Percentiles rank a stretch among this genome's conserved stretches.
Conservation (phyloP, 2,329 filamentous ascomycete genomes). For the Trichoderma lentiforme region DNA sequence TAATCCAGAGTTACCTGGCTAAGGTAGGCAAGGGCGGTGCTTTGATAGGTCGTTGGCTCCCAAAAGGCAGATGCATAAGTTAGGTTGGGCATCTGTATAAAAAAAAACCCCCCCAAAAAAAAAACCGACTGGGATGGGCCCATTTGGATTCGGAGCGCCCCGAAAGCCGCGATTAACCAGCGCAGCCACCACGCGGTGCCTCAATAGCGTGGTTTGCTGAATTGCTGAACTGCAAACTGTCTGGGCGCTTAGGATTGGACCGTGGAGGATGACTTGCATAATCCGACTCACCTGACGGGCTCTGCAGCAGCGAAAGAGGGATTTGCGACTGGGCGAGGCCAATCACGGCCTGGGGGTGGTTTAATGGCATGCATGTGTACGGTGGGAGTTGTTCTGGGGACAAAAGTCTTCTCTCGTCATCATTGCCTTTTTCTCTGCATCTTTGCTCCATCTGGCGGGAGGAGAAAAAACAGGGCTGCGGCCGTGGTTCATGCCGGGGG, state of each 20-base stretch:
- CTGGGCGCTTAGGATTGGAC: not conserved
- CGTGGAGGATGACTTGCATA: constrained; percentile 3
- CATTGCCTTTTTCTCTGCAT: too few relatives aligned
- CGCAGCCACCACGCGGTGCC: not conserved
- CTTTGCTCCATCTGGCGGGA: not conserved
- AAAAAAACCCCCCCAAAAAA: not conserved
- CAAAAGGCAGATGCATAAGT: not conserved
- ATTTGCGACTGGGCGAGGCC: not conserved
- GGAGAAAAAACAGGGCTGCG: not conserved
- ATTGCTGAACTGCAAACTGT: not conserved
- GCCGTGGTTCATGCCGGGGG: constrained; percentile 2
- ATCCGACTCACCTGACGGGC: constrained; percentile 5
- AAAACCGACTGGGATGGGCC: not conserved
- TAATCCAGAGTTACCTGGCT: not conserved
- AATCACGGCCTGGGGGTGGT: not conserved
- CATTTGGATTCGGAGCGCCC: constrained; percentile 5
- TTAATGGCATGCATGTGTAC: constrained; percentile 4
- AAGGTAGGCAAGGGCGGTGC: not conserved
- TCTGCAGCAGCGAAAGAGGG: not conserved
- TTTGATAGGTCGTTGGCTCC: not conserved
- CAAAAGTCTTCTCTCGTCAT: not conserved
- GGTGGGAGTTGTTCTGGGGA: not conserved
- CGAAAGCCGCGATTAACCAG: constrained; percentile 15
- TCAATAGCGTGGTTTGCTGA: not conserved
- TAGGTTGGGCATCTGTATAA: constrained; percentile 9